A percentile compares a stretch with the other conserved stretches of the same genome.
These are phyloP conservation scores for Paspalum notatum DNA, from an alignment of 176 grass and related monocot species.

Conservation along the genomic window DNA sequence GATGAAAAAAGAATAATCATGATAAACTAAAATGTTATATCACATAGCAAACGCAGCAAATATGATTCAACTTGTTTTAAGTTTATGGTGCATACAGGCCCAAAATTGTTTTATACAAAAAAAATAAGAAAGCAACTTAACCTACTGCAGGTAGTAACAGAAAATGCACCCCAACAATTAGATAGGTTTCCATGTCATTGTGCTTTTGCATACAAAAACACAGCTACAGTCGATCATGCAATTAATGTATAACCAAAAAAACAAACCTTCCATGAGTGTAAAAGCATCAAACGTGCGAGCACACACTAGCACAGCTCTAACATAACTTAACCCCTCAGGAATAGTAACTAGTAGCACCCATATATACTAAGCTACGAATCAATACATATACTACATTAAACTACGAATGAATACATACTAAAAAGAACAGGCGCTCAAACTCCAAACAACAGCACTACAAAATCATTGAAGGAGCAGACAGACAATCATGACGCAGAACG, in stretches of 20 bases:
- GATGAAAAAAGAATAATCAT: slow-evolving; percentile 5
- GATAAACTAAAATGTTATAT: slow-evolving; percentile 23
- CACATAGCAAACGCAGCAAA: slow-evolving; percentile 33
- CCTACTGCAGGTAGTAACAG: slow-evolving; percentile 14
- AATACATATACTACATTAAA: slow-evolving; percentile 1
- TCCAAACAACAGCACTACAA: slow-evolving; percentile 8
- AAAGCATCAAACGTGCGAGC: background rate
- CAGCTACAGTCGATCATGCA: background rate
- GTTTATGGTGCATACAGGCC: slow-evolving; percentile 2
- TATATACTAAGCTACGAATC: slow-evolving; percentile 4
- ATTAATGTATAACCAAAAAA: slow-evolving; percentile 26
- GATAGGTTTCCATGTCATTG: background rate
- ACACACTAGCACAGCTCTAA: background rate
- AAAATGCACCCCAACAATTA: slow-evolving; percentile 22
- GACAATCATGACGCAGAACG: background rate
- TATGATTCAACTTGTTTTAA: slow-evolving; percentile 12
- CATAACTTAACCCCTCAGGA: background rate
- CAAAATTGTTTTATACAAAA: background rate
- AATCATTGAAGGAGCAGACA: slow-evolving; percentile 14
- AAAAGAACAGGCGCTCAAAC: background rate
- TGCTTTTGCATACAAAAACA: slow-evolving; percentile 1
- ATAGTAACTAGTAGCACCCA: background rate
- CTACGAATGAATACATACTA: background rate
- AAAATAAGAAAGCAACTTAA: slow-evolving; percentile 17
- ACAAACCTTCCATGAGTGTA: slow-evolving; percentile 1